These are phyloP conservation scores for Suhomyces kunorum DNA, from an alignment of 1,139 yeast genomes.

Conservation along the genomic window DNA sequence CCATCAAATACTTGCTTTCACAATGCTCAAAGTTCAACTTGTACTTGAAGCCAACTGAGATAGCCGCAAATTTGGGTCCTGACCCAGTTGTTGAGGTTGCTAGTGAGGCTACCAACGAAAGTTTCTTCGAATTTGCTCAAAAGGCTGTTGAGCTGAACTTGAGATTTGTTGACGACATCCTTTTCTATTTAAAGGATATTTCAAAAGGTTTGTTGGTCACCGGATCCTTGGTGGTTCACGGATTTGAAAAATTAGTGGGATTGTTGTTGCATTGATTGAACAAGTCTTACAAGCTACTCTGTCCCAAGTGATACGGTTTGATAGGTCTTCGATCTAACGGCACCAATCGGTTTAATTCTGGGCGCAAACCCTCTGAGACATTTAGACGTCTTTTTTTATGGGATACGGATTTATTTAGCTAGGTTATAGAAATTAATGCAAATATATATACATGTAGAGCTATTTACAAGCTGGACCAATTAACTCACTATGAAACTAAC, in stretches of 20 bases:
- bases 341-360: not conserved
- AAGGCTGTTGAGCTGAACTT: conserved; percentile 3
- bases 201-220: conserved; percentile 13
- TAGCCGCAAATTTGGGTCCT: not conserved
- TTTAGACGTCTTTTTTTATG: not conserved
- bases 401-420: conserved; percentile 1
- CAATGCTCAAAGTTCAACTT: conserved; percentile 1
- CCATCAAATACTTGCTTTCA: conserved; percentile 2
- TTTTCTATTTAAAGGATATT: conserved; percentile 8
- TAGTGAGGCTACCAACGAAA: conserved; percentile 4
- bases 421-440: conserved; percentile 4
- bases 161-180: conserved; percentile 10
- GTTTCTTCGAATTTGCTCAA: not conserved
- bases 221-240: conserved; percentile 31
- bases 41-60: not conserved
- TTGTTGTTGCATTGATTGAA: conserved; percentile 8
- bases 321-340: not conserved
- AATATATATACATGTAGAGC: not conserved
- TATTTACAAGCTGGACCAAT: conserved; percentile 6
- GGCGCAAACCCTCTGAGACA: not conserved
- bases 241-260: conserved; percentile 28
- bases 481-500: conserved; percentile 68
- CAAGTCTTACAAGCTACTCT: not conserved
- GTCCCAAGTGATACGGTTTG: not conserved
- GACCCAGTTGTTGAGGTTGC: conserved; percentile 1